Base-by-base conservation (phyloP, 805 yeast species). In the Metschnikowia picachoensis region DNA sequence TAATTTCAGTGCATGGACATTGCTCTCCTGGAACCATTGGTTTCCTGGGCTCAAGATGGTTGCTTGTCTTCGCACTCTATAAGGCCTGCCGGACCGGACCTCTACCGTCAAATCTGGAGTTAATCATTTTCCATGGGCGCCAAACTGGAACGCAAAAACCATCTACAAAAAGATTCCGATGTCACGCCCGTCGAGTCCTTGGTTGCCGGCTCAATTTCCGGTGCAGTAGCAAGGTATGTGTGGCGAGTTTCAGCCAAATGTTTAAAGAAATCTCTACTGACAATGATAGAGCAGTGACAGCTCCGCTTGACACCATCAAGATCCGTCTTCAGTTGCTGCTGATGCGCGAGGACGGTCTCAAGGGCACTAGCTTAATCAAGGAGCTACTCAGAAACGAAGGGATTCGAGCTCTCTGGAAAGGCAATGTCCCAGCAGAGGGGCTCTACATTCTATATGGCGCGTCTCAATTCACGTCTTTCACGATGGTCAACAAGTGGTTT, bases 401-500 rank as follows among this genome's bases (percentile, higher is more conserved):
- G 1, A 35, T 83, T 0, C 49, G 64, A 12, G 92, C 89, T 0
- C 71, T 92, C n/a, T 94, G 98, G 98, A 91, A 90, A 62, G 99
- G 99, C 0, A 94, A 94, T 60, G 75, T 88, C 0, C 96, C 99
- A 0, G 99, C 98, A 0, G 89, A 89, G 52, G 63, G 82, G 33
- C 78, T 94, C 81, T 94, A 94, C 59, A 69, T 92, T 12, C 54
- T 86, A 10, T 94, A 92, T 58, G 97, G 98, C 11, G 87, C 87
- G 0, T 68, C 79, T 0, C 98, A 94, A 62, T 94, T 94, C 66
- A 72, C 92, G 1, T 67, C 87, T 1, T 87, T 84, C 58, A 73
- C 89, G 1, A 60, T 73, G 0, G 64, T 79, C 30, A 87, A 83
- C 60, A 62, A 59, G 6, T 41, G 63, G 16, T 58, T 83, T n/a